These are phyloP conservation scores for Scutellaria barbata DNA, from an alignment of 257 asterid genomes.

Conservation along the genomic window DNA sequence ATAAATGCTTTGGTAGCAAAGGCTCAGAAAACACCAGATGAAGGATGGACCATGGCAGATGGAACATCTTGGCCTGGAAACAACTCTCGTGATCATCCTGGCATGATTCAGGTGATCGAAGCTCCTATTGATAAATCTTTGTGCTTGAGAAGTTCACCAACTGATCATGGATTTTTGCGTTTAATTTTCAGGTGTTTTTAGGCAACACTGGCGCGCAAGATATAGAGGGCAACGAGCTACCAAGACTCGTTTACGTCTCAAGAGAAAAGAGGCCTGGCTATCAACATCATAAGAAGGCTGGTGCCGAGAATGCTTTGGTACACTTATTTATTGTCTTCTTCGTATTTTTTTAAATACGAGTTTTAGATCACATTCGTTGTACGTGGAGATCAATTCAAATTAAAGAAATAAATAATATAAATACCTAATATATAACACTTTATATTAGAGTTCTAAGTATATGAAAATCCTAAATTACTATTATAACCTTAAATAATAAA, in stretches of 20 bases:
- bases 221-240: conserved; percentile 89
- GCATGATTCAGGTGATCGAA: conserved; percentile 87
- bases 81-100: conserved; percentile 95
- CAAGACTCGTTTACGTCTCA: conserved; percentile 91
- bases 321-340: background rate
- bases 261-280: conserved; percentile 99
- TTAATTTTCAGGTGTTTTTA: conserved; percentile 70
- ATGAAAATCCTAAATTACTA: too few relatives aligned
- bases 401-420: too few relatives aligned
- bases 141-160: background rate
- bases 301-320: conserved; percentile 99
- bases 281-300: conserved; percentile 98
- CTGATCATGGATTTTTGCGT: background rate
- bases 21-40: conserved; percentile 98
- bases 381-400: too few relatives aligned
- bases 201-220: conserved; percentile 91
- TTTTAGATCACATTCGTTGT: too few relatives aligned
- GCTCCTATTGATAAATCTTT: background rate
- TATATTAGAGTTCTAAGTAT: too few relatives aligned
- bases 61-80: conserved; percentile 99
- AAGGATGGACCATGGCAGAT: conserved; percentile 99
- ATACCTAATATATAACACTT: too few relatives aligned
- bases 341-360: background rate
- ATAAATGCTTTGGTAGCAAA: conserved; percentile 92
- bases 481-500: too few relatives aligned